phyloP scores from a whole-genome alignment of 2,329 filamentous ascomycete species.

The Verticillium klebahnii region DNA sequence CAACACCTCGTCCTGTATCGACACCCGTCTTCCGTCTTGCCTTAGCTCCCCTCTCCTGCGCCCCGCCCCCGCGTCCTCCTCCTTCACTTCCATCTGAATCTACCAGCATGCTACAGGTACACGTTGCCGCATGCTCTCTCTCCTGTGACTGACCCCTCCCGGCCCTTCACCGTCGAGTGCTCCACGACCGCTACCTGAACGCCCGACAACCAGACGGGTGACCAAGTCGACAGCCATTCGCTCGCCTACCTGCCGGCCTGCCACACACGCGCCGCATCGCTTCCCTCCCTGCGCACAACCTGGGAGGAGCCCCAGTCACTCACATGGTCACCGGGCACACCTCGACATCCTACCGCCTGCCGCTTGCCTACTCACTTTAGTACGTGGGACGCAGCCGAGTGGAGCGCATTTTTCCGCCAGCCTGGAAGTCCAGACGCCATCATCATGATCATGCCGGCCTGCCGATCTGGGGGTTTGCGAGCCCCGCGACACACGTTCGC shows the following conservation, averaged over 20 bases:
- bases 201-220: not conserved
- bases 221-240: not conserved
- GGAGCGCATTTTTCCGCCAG: not conserved
- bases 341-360: not conserved
- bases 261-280: not conserved
- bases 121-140: not conserved
- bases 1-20: not conserved
- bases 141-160: not conserved
- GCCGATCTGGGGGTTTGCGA: not conserved
- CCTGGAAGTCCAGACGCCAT: not conserved
- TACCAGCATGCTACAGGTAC: not conserved
- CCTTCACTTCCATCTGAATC: not conserved
- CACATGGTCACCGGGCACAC: not conserved
- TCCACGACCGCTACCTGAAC: not conserved
- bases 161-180: not conserved
- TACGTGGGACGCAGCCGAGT: not conserved
- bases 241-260: not conserved
- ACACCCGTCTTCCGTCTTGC: not conserved
- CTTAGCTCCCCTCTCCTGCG: not conserved
- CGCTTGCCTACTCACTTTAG: not conserved
- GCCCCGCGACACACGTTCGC: not conserved
- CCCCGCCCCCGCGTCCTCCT: not conserved
- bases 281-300: not conserved
- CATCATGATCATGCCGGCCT: not conserved
- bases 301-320: not conserved